Conservation (phyloP, 2,329 filamentous ascomycete species). For the Colletotrichum magnum region DNA sequence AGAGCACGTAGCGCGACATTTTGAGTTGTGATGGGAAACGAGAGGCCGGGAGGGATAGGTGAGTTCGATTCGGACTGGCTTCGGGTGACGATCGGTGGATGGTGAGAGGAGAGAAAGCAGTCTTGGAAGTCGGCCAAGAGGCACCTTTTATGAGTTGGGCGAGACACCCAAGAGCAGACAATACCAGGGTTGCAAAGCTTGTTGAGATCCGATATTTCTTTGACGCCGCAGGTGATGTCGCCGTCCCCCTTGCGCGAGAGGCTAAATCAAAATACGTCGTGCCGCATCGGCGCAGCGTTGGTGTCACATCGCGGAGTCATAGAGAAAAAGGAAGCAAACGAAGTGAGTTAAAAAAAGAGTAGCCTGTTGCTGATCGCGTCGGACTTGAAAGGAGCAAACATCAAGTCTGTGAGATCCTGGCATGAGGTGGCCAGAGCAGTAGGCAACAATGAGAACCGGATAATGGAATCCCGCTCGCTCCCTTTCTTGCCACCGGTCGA, state of each 20-base stretch:
- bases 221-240: not conserved
- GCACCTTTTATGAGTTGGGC: not conserved
- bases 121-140: not conserved
- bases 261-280: constrained; percentile 6
- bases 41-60: not conserved
- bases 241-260: not conserved
- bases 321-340: constrained; percentile 3
- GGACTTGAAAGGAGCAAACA: not conserved
- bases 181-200: too few relatives aligned
- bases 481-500: too few relatives aligned
- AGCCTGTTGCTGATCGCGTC: not conserved
- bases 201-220: not conserved
- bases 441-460: too few relatives aligned
- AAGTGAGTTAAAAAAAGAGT: not conserved
- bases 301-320: constrained; percentile 7
- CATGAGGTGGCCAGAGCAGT: not conserved
- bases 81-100: not conserved
- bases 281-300: constrained; percentile 1
- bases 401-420: not conserved
- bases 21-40: not conserved
- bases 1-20: constrained; percentile 35
- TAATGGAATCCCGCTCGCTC: too few relatives aligned
- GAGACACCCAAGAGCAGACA: not conserved
- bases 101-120: not conserved
- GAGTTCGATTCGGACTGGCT: not conserved